Evolutionary conservation across 1,284 basidiomycete species (phyloP), one percentile per base, ranked within the genome.

Genomic region (Moesziomyces sp.): DNA sequence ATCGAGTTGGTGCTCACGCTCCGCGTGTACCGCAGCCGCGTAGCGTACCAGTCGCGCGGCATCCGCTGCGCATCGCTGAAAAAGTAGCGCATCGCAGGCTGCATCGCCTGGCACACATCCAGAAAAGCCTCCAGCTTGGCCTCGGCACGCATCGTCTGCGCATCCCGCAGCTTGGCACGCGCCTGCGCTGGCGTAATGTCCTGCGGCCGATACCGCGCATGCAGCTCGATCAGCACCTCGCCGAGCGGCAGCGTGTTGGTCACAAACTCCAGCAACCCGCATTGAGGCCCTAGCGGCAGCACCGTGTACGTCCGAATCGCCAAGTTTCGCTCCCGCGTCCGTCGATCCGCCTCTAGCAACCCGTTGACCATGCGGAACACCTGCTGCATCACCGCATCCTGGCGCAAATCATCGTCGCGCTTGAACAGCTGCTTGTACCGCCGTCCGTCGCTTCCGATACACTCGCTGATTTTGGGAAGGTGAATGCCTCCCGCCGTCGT

Each of bases 371-470:
- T 87, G 33, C 90, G 90, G 80, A 99, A 99, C 2, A 97, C 93
- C 85, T 99, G 97, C 82, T 97, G 94, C 95, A 99, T 97, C 48
- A 99, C 93, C 0, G 96, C 95, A 83, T 99, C 96, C 85, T 99
- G 97, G 30, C 96, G 90, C 35, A 97, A 85, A 80, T 99, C 96
- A 19, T 91, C 88, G 85, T 91, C 89, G 13, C 93, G 92, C 84
- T 99, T 99, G 87, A 95, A 97, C 93, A 98, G 85, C 83, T 98
- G 93, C 68, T 88, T 91, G 84, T 94, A 92, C 48, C 82, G 85
- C 35, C 86, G 80, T 0, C 92, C 93, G 77, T 92, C 88, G 3
- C 87, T 88, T 13, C 92, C 93, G 18, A 87, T 67, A 64, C 93
- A 97, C 2, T 83, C 85, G 58, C 86, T 89, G 72, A 96, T 91